Percentiles rank a stretch among this genome's conserved stretches.
These are phyloP conservation scores for Laburnicola sp. DNA, from an alignment of 2,329 filamentous ascomycete species.

Conservation along the genomic window DNA sequence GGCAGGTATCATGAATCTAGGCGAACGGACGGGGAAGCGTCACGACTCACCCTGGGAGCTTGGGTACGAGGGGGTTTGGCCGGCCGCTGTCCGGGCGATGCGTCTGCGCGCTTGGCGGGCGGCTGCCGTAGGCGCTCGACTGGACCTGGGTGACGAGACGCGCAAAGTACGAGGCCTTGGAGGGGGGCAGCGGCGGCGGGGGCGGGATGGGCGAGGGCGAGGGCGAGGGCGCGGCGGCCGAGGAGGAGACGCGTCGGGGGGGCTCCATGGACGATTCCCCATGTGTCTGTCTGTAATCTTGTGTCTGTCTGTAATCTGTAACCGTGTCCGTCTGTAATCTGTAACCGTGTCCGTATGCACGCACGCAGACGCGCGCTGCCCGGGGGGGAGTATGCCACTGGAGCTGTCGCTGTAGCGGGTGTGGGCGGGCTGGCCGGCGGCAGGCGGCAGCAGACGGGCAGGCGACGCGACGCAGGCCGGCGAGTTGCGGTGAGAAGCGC, in stretches of 20 bases:
- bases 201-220: constrained; percentile 27
- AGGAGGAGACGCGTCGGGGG: constrained; percentile 6
- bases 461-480: too few relatives aligned
- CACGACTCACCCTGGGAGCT: constrained; percentile 40
- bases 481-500: too few relatives aligned
- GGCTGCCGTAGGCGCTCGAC: constrained; percentile 53
- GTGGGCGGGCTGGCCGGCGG: too few relatives aligned
- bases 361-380: too few relatives aligned
- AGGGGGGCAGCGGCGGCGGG: constrained; percentile 42
- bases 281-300: too few relatives aligned
- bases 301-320: too few relatives aligned
- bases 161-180: constrained; percentile 49
- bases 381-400: too few relatives aligned
- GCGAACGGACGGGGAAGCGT: too few relatives aligned
- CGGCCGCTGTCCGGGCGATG: constrained; percentile 43
- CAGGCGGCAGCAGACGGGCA: too few relatives aligned
- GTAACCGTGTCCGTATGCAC: constrained; percentile 18
- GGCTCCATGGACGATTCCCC: constrained; percentile 19
- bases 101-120: constrained; percentile 57
- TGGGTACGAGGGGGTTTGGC: constrained; percentile 43
- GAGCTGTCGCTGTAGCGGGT: too few relatives aligned
- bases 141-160: constrained; percentile 60
- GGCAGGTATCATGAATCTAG: too few relatives aligned
- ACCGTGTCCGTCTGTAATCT: neutral
- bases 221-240: constrained; percentile 5